These are phyloP conservation scores for Colletotrichum magnum DNA, from an alignment of 2,329 filamentous ascomycete species.

Conservation along the genomic window DNA sequence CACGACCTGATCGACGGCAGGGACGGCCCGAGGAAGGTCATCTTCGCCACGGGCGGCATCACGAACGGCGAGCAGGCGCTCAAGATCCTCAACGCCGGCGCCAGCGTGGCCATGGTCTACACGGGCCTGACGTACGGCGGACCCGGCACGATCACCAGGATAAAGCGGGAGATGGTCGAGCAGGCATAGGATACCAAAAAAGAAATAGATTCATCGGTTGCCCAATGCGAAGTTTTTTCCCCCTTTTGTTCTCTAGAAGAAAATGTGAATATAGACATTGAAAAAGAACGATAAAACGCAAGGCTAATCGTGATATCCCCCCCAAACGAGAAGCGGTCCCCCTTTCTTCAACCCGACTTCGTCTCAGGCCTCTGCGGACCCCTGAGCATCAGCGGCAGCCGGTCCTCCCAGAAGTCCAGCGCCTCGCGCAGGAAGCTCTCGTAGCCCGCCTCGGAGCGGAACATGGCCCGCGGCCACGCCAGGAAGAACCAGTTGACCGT, in stretches of 20 bases:
- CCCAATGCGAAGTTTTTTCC: neutral
- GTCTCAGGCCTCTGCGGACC: neutral
- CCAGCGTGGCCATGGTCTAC: conserved; percentile 92
- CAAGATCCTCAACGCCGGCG: conserved; percentile 87
- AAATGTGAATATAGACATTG: too few relatives aligned
- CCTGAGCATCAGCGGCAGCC: neutral
- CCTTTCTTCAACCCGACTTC: neutral
- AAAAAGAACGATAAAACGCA: too few relatives aligned
- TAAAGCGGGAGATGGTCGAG: conserved; percentile 74
- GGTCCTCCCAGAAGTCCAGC: neutral
- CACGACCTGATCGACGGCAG: conserved; percentile 40
- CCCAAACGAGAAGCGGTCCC: too few relatives aligned
- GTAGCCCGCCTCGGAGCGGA: neutral
- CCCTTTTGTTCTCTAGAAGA: neutral
- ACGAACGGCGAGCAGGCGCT: conserved; percentile 88
- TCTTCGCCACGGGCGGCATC: conserved; percentile 95
- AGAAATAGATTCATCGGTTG: conserved; percentile 15
- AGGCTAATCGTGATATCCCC: too few relatives aligned
- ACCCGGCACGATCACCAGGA: conserved; percentile 74
- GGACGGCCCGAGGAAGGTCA: conserved; percentile 74
- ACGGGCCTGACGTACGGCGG: conserved; percentile 80
- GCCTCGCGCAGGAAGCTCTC: neutral
- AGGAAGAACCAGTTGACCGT: neutral
- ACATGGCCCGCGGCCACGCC: neutral
- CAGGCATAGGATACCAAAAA: conserved; percentile 48